phyloP scores from a whole-genome alignment of 164 flowering plant genomes.

The Aristolochia californica region DNA sequence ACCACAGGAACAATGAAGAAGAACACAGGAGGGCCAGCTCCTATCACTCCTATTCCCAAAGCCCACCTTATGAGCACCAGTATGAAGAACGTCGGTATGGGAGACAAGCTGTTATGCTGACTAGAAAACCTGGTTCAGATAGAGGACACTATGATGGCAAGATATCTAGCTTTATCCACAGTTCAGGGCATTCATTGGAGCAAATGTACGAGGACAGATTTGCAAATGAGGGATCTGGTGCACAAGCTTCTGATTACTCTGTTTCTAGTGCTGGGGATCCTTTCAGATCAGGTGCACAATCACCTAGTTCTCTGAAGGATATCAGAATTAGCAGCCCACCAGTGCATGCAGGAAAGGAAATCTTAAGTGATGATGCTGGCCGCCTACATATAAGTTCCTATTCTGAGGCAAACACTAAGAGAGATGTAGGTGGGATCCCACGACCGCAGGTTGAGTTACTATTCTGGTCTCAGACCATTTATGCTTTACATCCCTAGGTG shows the following conservation, averaged over 20 bases:
- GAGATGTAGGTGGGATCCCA: constrained; percentile 23
- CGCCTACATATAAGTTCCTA: constrained; percentile 14
- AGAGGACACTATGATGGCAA: constrained; percentile 60
- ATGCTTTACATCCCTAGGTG: no score
- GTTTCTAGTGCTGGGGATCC: constrained; percentile 64
- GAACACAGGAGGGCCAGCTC: constrained; percentile 88
- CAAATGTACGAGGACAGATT: constrained; percentile 52
- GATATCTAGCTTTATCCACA: constrained; percentile 49
- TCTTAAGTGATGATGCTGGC: constrained; percentile 24
- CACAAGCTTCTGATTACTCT: constrained; percentile 61
- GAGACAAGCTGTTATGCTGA: constrained; percentile 48
- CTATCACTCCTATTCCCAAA: constrained; percentile 96
- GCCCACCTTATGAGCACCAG: constrained; percentile 97
- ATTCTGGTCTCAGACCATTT: not conserved
- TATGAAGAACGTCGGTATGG: constrained; percentile 92
- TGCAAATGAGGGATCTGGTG: constrained; percentile 63
- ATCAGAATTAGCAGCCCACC: constrained; percentile 46
- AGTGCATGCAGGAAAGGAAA: constrained; percentile 25
- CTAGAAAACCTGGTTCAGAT: constrained; percentile 89
- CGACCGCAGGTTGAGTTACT: constrained; percentile 34
- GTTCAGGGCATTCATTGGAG: constrained; percentile 64
- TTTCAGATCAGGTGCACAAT: constrained; percentile 44
- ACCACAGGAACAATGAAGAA: constrained; percentile 40
- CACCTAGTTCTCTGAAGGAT: constrained; percentile 58
- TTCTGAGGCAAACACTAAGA: constrained; percentile 24